A percentile compares a stretch with the other conserved stretches of the same genome.
These are phyloP conservation scores for Plantago rigida DNA, from an alignment of 305 asterid species.

Conservation along the genomic window DNA sequence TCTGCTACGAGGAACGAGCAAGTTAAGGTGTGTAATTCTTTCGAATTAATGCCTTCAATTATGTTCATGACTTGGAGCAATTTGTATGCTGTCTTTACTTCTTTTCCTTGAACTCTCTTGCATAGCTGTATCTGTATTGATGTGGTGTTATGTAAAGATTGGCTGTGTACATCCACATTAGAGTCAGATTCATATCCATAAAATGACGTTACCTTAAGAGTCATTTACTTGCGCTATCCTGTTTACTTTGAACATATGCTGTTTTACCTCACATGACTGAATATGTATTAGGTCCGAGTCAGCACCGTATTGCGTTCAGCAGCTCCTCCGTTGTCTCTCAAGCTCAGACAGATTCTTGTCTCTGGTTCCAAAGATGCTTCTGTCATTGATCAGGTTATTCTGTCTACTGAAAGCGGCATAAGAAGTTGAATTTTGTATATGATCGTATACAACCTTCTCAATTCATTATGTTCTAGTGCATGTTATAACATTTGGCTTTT, in stretches of 20 bases:
- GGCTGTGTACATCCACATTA: conserved; percentile 11
- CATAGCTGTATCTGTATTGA: conserved; percentile 9
- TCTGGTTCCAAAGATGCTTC: conserved; percentile 83
- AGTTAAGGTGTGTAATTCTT: conserved; percentile 56
- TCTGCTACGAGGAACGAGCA: conserved; percentile 67
- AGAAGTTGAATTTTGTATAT: conserved; percentile 8
- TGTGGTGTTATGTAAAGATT: conserved; percentile 15
- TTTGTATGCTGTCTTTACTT: conserved; percentile 14
- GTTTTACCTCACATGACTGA: conserved; percentile 21
- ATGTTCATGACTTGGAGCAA: conserved; percentile 18
- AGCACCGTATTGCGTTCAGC: conserved; percentile 75
- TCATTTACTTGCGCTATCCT: conserved; percentile 8
- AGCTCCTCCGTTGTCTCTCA: conserved; percentile 68
- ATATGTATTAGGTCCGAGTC: conserved; percentile 52
- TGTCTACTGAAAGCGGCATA: conserved; percentile 22
- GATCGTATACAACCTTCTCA: conserved; percentile 12
- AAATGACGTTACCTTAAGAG: not conserved
- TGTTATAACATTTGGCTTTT: conserved; percentile 24
- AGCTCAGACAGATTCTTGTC: conserved; percentile 68
- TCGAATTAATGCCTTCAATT: conserved; percentile 13
- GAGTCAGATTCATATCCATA: conserved; percentile 16
- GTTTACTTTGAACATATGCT: conserved; percentile 13
- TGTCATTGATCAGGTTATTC: conserved; percentile 51
- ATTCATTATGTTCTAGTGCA: conserved; percentile 14
- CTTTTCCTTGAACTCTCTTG: not conserved